These are phyloP conservation scores for Aspergillus sp. DNA, from an alignment of 2,329 filamentous ascomycete species.

Conservation along the genomic window DNA sequence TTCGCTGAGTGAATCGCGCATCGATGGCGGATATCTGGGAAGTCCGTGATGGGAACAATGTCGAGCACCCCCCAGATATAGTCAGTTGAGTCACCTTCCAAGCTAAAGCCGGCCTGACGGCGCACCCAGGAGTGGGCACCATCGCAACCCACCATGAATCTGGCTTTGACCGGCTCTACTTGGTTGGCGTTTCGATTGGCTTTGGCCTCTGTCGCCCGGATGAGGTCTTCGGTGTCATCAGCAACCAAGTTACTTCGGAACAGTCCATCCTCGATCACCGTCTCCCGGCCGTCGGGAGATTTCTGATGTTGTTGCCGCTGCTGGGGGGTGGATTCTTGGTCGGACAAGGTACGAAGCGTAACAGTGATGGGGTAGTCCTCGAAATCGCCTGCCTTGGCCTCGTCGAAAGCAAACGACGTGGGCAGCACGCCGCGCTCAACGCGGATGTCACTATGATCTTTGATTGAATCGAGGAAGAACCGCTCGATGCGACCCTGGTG, in stretches of 20 bases:
- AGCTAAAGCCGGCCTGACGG: slow-evolving; percentile 47
- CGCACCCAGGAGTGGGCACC: slow-evolving; percentile 61
- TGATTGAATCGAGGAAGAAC: slow-evolving; percentile 57
- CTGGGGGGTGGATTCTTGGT: slow-evolving; percentile 50
- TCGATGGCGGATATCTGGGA: slow-evolving; percentile 47
- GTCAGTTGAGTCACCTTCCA: slow-evolving; percentile 47
- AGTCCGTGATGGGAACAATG: slow-evolving; percentile 48
- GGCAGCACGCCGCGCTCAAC: slow-evolving; percentile 57
- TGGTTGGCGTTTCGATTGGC: slow-evolving; percentile 10
- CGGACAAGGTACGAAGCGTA: slow-evolving; percentile 48
- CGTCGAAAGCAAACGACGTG: slow-evolving; percentile 47
- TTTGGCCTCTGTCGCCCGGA: slow-evolving; percentile 10
- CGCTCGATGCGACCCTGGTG: slow-evolving; percentile 64
- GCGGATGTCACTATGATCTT: slow-evolving; percentile 45
- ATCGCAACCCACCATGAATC: slow-evolving; percentile 61
- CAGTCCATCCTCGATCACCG: slow-evolving; percentile 39
- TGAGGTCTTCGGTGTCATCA: slow-evolving; percentile 51
- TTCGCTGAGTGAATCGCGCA: slow-evolving; percentile 51
- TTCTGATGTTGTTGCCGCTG: slow-evolving; percentile 22
- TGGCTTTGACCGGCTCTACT: slow-evolving; percentile 42
- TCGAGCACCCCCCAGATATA: slow-evolving; percentile 44
- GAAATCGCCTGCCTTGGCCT: slow-evolving; percentile 39
- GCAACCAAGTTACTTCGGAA: slow-evolving; percentile 52
- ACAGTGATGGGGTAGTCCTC: slow-evolving; percentile 54
- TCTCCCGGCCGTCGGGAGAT: too few species aligned